Percentiles rank a stretch among this genome's conserved stretches.
Conservation (phyloP, 2,329 filamentous ascomycete species). For the Diaporthe sp. region DNA sequence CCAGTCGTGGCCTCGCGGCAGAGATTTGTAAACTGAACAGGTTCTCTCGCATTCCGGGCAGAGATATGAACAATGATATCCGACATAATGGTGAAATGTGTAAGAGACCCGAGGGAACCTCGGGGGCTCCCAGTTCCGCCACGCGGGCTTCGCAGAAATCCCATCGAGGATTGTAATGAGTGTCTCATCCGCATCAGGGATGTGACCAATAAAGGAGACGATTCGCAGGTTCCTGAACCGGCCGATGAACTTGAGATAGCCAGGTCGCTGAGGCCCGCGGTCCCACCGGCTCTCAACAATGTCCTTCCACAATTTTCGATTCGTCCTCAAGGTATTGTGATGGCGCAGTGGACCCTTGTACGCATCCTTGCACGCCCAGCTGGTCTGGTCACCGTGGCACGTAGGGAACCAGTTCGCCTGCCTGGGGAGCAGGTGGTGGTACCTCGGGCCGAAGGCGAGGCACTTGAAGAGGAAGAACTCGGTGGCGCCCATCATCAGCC, state of each 20-base stretch:
- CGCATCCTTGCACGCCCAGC: background rate
- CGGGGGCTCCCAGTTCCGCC: conserved; percentile 1
- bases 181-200: background rate
- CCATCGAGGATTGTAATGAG: background rate
- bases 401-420: conserved; percentile 1
- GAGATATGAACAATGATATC: conserved; percentile 12
- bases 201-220: conserved; percentile 7
- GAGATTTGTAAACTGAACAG: background rate
- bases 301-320: background rate
- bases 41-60: background rate
- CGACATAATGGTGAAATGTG: conserved; percentile 10
- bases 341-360: background rate
- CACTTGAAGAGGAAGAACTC: conserved; percentile 20
- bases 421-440: conserved; percentile 7
- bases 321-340: background rate
- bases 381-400: background rate
- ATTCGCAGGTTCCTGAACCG: conserved; percentile 6
- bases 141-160: background rate
- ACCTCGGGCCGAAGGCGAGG: background rate
- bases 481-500: conserved; percentile 15
- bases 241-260: conserved; percentile 20
- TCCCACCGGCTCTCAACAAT: conserved; percentile 1
- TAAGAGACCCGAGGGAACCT: background rate
- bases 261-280: background rate
- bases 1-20: background rate